Base-by-base conservation (phyloP, 208 protist genomes). In the Crithidia bombi region DNA sequence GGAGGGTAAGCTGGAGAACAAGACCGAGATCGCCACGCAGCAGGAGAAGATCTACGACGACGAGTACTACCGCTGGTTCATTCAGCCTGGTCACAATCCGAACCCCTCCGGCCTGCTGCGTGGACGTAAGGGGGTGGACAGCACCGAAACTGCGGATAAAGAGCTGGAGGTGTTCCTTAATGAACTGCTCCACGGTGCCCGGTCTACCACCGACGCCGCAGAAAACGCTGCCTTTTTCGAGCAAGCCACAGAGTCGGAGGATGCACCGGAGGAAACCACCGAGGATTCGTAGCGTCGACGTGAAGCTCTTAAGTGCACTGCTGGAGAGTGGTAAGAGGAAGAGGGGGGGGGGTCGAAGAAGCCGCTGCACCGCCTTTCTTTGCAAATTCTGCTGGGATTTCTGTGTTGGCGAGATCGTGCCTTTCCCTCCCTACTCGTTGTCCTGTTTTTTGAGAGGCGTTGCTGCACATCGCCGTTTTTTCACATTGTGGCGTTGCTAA, bases 1-100 rank as follows among this genome's bases (percentile, higher is more conserved):
- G 49, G 79, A 87, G 17, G 83, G 87, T 17, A 89, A 76, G 63
- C 66, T 95, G 46, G 78, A 78, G 15, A 90, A 95, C 79, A 75
- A 70, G 44, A 75, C 82, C 11, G 88, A 95, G 81, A 89, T 97
- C 47, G 90, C 92, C 19, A 90, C 89, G 43, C 90, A 92, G 65
- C 68, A 87, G 55, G 89, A 97, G 81, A 97, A 97, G 86, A 93
- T 97, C 54, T 95, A 94, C 78, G 92, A 97, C 61, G 92, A 97
- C 54, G 84, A 97, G 73, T 97, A 97, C 79, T 97, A 97, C 76
- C 92, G 90, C 65, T 97, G 92, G 92, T 97, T 97, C 54, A 97
- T 97, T 71, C 78, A 92, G 62, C 92, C 92, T 21, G 92, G 92
- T 4, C 83, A 86, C 52, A 79, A 97, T 69, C 92, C 92, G 54